Evolutionary conservation across 257 asterid genomes (phyloP), one percentile per base, ranked within the genome.

Genomic region (Scutellaria galericulata): DNA sequence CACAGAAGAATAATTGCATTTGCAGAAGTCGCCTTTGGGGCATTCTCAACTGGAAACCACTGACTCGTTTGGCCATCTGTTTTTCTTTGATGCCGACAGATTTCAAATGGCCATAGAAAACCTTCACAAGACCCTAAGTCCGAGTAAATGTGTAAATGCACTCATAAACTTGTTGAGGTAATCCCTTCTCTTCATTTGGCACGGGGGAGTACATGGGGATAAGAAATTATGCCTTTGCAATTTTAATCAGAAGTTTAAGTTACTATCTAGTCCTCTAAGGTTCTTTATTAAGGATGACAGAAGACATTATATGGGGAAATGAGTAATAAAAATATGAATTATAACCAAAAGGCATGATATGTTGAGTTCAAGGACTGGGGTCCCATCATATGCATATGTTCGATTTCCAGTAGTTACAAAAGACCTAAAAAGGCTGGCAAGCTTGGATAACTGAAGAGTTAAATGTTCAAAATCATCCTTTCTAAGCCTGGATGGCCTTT

Each of bases 81-180:
- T 40, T 22, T 51, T 2, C 44, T 31, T 70, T 2, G 20, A 64
- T 18, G 20, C 46, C 18, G 57, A 63, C 9, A 52, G 68, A 41
- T 50, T 75, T 75, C 18, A 4, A 37, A 8, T 40, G 65, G 71
- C 40, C 20, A 52, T 44, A 68, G 20, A 52, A 57, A 31, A n/a
- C 4, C 7, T 41, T 22, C 7, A 24, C 35, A 67, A 5, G n/a
- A 47, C 20, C 51, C 35, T 22, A 73, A 24, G 59, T 48, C 52
- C 3, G 5, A 39, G 5, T 39, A 6, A 10, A 46, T 48, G 31
- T 61, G 31, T 57, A 57, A 9, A 22, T 4, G 11, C 62, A 24
- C 41, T 11, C 13, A 12, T 48, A 22, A 3, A 41, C 44, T 6
- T 41, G 9, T 44, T 44, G 47, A 7, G 11, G 35, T 27, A 14